phyloP scores from a whole-genome alignment of 257 asterid genomes.

The Oldenlandia corymbosa region DNA sequence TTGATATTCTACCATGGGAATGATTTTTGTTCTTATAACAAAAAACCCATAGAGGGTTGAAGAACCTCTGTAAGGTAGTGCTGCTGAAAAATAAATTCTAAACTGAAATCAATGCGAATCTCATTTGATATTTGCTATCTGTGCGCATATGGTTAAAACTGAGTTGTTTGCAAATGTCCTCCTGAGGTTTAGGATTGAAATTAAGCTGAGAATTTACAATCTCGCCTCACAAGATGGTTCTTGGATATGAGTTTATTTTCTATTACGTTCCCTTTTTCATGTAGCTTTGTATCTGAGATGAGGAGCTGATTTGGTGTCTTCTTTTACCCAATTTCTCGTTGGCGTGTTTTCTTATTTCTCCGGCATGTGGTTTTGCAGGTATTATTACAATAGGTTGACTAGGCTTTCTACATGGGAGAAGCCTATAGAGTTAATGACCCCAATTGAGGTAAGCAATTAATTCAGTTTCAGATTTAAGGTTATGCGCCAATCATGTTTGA shows the following conservation, averaged over 20 bases:
- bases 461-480: neutral
- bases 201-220: neutral
- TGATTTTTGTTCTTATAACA: neutral
- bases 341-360: slow-evolving; percentile 9
- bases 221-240: neutral
- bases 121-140: too few species aligned
- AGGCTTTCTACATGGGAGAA: slow-evolving; percentile 78
- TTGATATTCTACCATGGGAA: neutral
- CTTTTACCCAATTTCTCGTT: slow-evolving; percentile 3
- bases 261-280: neutral
- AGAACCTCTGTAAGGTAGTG: neutral
- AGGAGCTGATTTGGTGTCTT: neutral
- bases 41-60: neutral
- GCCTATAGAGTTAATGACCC: slow-evolving; percentile 82
- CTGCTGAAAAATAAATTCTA: neutral
- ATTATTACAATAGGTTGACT: slow-evolving; percentile 69
- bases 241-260: neutral
- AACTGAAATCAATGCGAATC: neutral
- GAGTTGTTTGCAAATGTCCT: neutral
- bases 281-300: neutral
- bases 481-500: too few species aligned
- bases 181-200: too few species aligned
- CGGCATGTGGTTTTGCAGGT: slow-evolving; percentile 41
- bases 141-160: too few species aligned
- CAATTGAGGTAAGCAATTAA: slow-evolving; percentile 52